Evolutionary conservation across 768 basidiomycete species (phyloP), one percentile per base, ranked within the genome.

Genomic region (Suillus decipiens): DNA sequence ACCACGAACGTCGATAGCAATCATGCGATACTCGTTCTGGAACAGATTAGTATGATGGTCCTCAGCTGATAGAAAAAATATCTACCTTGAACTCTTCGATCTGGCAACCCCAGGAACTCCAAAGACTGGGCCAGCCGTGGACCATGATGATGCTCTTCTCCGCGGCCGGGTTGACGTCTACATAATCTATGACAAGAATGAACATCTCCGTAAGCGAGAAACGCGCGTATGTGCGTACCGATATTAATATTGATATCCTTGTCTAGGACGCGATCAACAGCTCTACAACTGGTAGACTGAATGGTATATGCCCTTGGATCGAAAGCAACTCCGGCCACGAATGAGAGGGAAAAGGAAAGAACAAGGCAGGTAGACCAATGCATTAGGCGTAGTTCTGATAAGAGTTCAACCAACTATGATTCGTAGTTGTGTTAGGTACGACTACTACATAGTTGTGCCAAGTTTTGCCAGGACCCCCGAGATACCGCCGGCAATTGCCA

Each of bases 121-220:
- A 92, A 4, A 91, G 72, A 66, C 86, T 82, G 0, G 90, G 90
- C 90, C 90, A 92, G 4, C 90, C 90, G 67, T 92, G 90, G 92
- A 92, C 85, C 80, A 92, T 81, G 36, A 92, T 55, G 3, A 92
- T 74, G 0, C 86, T 83, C 15, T 73, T 78, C 33, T 81, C 72
- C 3, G 84, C 84, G 0, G 62, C 65, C 11, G 86, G 80, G 64
- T 90, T 89, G 63, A 90, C 69, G 45, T 91, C 82, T 48, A 48
- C 48, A 31, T 48, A 48, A 48, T 48, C 48, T 31, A 17, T 17
- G 28, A 48, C 24, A 28, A 48, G 1, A 48, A 17, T 28, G 6
- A 48, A 14, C 33, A 22, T 10, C n/a, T 9, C 11, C 3, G 39
- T 14, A 33, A 2, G 1, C 60, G 62, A 14, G 47, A 48, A 53